Base-by-base conservation (phyloP, 2,329 filamentous ascomycete species). In the Ceratocystis alfenasii region DNA sequence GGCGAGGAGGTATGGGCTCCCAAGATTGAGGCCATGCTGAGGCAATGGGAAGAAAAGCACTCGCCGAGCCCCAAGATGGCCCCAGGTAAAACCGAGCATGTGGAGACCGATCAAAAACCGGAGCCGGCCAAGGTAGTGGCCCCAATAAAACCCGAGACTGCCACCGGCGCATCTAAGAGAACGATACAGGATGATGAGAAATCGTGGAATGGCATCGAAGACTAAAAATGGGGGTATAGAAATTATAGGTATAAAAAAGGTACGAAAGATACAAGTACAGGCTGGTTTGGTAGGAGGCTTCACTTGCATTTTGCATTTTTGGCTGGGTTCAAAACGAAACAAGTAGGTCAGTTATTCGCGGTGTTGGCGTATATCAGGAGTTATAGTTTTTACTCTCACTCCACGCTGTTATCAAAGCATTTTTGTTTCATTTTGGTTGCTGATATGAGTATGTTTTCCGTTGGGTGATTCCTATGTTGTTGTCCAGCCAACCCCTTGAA, bases 1-100 rank as follows among this genome's bases (percentile, higher is more conserved):
- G 90, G 89, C 1, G 90, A 95, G 74, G 81, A 85, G 0, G 83
- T 89, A 7, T 97, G 93, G 92, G 89, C 83, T 0, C 88, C 90
- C 0, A 83, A 90, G 74, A 80, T 97, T 5, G 71, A 72, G 62
- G 70, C 74, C 44, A 79, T 80, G 77, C 72, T 81, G 3, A 72
- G 73, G 20, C 74, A 74, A 46, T 81, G 80, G 80, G 66, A 68
- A 3, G 61, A 68, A 53, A 64, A 65, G 44, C 66, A 66, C 60
- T 33, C 55, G 64, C 20, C 60, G 15, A 44, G 65, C 25, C 55
- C 66, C 28, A 65, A 41, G 36, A n/a, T 20, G 53, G 63, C 63
- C 22, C 64, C 66, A 41, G 63, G 53, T n/a, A 67, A 50, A 30
- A 28, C 28, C 3, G 15, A 25, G 2, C 55, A 10, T 5, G 5